These are phyloP conservation scores for Anastatica hierochuntica DNA, from an alignment of 345 rosid genomes.

Conservation along the genomic window DNA sequence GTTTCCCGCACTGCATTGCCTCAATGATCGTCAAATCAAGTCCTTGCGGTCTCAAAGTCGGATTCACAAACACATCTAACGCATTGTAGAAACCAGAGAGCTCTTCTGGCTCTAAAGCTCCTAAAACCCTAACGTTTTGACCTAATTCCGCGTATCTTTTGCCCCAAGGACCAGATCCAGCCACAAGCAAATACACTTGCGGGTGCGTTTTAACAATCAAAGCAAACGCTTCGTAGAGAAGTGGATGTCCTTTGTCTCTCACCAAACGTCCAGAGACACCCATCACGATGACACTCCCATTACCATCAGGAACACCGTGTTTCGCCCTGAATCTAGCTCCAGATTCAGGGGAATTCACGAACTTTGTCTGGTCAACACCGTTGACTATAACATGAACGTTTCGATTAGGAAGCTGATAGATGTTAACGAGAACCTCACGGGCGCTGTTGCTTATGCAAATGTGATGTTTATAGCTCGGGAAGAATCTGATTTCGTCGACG, in stretches of 20 bases:
- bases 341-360: slow-evolving; percentile 25
- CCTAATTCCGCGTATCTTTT: slow-evolving; percentile 51
- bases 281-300: slow-evolving; percentile 32
- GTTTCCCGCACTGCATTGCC: slow-evolving; percentile 70
- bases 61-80: slow-evolving; percentile 59
- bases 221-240: slow-evolving; percentile 48
- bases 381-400: slow-evolving; percentile 65
- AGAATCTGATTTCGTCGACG: slow-evolving; percentile 48
- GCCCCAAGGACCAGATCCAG: slow-evolving; percentile 75
- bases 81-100: slow-evolving; percentile 57
- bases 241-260: slow-evolving; percentile 52
- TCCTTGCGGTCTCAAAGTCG: slow-evolving; percentile 65
- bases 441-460: slow-evolving; percentile 60
- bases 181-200: slow-evolving; percentile 39
- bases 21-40: slow-evolving; percentile 58
- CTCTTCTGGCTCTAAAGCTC: slow-evolving; percentile 38
- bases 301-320: slow-evolving; percentile 33
- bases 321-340: slow-evolving; percentile 35
- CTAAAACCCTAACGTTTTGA: slow-evolving; percentile 42
- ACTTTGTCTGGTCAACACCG: slow-evolving; percentile 55
- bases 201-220: slow-evolving; percentile 29
- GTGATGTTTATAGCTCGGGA: slow-evolving; percentile 51
- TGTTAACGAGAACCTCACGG: slow-evolving; percentile 45
- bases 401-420: slow-evolving; percentile 44
- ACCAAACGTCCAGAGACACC: slow-evolving; percentile 61